Conservation (phyloP, 2,329 filamentous ascomycete genomes). For the Meredithiella fracta region DNA sequence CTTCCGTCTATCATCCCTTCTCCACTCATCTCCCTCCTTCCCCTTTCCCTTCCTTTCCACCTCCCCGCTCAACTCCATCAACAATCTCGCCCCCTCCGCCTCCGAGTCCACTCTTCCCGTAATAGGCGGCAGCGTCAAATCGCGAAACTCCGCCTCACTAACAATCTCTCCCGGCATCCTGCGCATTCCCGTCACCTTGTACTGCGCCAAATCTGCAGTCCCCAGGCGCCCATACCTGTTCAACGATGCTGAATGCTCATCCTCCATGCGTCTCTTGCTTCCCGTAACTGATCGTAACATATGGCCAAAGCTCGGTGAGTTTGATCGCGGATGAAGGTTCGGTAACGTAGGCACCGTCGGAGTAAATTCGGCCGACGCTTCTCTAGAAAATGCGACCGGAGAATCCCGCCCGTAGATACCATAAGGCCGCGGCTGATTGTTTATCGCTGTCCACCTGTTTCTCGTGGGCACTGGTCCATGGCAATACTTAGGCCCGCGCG, state of each 20-base stretch:
- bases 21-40: constrained; percentile 23
- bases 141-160: not conserved
- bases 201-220: not conserved
- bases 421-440: not conserved
- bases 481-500: not conserved
- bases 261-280: constrained; percentile 8
- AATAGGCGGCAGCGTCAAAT: constrained; percentile 1
- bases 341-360: not conserved
- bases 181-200: not conserved
- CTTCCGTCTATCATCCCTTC: constrained; percentile 15
- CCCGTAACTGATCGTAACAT: not conserved
- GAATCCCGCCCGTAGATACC: constrained; percentile 4
- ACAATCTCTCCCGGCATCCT: not conserved
- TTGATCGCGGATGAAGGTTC: constrained; percentile 1
- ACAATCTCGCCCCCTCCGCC: constrained; percentile 28
- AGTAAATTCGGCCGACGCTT: constrained; percentile 6
- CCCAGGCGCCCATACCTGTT: constrained; percentile 5
- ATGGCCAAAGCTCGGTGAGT: not conserved
- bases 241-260: constrained; percentile 5
- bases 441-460: constrained; percentile 5
- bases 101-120: constrained; percentile 23
- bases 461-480: constrained; percentile 4
- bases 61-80: constrained; percentile 31
- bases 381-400: constrained; percentile 5
- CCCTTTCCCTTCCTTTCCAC: not conserved